Base-by-base conservation (phyloP, 345 rosid species). In the Noccaea caerulescens region DNA sequence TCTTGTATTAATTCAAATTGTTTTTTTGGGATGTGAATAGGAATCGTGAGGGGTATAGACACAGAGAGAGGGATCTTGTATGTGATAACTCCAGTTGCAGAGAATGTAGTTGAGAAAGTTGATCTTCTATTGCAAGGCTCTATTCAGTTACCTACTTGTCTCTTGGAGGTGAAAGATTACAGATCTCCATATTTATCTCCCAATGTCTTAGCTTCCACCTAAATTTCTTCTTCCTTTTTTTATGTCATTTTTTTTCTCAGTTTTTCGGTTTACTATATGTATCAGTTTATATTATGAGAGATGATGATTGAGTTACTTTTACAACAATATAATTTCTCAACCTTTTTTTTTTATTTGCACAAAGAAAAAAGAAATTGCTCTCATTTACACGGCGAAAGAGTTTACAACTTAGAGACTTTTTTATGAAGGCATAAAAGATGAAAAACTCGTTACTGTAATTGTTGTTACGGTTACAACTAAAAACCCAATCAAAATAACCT, bases 21-120 rank as follows among this genome's bases (percentile, higher is more conserved):
- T 25, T 50, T 57, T 53, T 14, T 27, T 27, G 30, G 73, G 53
- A 63, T 27, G 72, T 58, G 49, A n/a, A 67, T 78, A 94, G 99
- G 98, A 60, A 88, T 94, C 64, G 89, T 94, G 58, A 83, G 99
- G 76, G 96, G 93, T 47, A 85, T 91, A 30, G 99, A 94, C 83
- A 72, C 81, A 0, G 66, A 72, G 57, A 89, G 82, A 72, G 89
- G 89, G 45, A 54, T 86, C 65, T 80, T 91, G 4, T 88, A 89
- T 69, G 78, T 94, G 72, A 85, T 91, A 75, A 88, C 99, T 23
- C 97, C 98, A 14, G 90, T 91, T 79, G 83, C 92, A 32, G 86
- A 71, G 10, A 79, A 68, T 80, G 81, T 74, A 56, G 88, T 91
- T 72, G 89, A 85, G 80, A 88, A 81, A 63, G 96, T 90, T 76